These are phyloP conservation scores for Mucor circinelloides DNA, from an alignment of 371 early-diverging fungal species.

Conservation along the genomic window DNA sequence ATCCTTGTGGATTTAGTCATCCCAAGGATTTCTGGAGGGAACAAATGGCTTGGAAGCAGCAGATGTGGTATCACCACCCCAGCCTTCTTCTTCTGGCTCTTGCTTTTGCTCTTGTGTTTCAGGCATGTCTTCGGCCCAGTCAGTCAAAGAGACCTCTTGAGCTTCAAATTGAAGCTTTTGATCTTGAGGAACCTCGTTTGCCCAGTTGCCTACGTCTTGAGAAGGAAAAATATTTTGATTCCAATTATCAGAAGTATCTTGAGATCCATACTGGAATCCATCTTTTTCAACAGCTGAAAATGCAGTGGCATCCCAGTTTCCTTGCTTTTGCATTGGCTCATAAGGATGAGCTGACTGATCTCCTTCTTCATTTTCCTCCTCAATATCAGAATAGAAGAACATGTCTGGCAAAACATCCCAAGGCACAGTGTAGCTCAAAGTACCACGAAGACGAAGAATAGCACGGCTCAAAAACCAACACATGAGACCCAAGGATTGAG, in stretches of 20 bases:
- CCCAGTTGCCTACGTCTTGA: background rate
- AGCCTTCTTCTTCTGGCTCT: background rate
- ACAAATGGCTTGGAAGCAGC: background rate
- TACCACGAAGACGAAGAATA: conserved; percentile 97
- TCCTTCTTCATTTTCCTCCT: conserved; percentile 63
- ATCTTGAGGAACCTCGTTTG: background rate
- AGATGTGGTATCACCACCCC: background rate
- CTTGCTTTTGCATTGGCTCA: background rate
- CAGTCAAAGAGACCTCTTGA: background rate
- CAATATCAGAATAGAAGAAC: conserved; percentile 97
- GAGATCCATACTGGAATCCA: background rate
- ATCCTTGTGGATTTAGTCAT: background rate
- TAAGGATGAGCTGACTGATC: background rate
- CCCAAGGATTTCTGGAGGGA: background rate
- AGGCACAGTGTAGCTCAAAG: conserved; percentile 75
- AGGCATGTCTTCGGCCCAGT: background rate
- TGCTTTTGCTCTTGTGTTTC: background rate
- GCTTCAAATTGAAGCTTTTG: background rate
- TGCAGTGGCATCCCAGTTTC: background rate
- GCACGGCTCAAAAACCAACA: conserved; percentile 98
- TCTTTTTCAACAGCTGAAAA: background rate
- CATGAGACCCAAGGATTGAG: conserved; percentile 96
- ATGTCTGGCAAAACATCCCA: conserved; percentile 98
- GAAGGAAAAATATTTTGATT: background rate
- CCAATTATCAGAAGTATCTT: background rate